phyloP scores from a whole-genome alignment of 108 stramenopile genomes.

The Hondaea fermentalgiana region DNA sequence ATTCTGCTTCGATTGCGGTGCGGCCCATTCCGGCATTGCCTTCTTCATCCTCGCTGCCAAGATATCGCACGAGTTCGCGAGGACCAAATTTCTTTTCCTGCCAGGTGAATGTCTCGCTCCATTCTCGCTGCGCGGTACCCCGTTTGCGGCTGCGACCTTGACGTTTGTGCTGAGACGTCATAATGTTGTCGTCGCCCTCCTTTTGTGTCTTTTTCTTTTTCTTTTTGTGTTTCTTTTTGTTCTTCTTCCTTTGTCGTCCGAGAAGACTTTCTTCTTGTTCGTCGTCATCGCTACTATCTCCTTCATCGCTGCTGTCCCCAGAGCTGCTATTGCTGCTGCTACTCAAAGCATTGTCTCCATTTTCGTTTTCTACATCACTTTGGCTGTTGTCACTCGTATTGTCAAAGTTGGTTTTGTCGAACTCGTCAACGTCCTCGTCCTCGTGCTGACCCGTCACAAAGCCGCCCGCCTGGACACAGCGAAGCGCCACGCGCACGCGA shows the following conservation, averaged over 20 bases:
- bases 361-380: background rate
- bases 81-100: slow-evolving; percentile 16
- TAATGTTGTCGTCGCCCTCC: background rate
- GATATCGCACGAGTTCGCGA: background rate
- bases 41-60: background rate
- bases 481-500: background rate
- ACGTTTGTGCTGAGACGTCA: background rate
- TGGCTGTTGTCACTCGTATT: background rate
- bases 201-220: background rate
- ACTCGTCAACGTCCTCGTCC: background rate
- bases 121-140: background rate
- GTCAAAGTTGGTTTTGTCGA: background rate
- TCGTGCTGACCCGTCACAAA: background rate
- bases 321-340: background rate
- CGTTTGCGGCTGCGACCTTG: background rate
- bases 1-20: background rate
- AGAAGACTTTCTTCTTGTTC: background rate
- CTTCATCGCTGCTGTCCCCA: background rate
- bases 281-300: too few relatives aligned
- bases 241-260: background rate
- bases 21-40: background rate
- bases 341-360: background rate
- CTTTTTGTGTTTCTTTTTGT: background rate
- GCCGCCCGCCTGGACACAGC: background rate
- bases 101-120: slow-evolving; percentile 7